Base-by-base conservation (phyloP, 495 filamentous ascomycete genomes). In the Pyronema domesticum region DNA sequence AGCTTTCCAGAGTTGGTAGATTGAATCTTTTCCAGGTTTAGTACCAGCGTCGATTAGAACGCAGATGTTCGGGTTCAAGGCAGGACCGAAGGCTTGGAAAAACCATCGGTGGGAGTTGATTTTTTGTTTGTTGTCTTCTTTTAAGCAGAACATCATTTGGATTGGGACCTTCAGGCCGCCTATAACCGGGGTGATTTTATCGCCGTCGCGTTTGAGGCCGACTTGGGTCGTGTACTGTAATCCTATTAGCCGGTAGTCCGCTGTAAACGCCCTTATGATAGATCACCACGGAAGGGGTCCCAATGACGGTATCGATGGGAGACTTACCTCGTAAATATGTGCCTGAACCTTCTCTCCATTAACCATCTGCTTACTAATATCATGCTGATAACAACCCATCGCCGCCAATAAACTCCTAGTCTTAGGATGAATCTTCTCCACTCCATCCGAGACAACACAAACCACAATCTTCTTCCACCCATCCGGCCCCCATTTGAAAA, bases 391-490 rank as follows among this genome's bases (percentile, higher is more conserved):
- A 53, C 94, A 74, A 70, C 91, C 91, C 61, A 98, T 76, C 39
- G 91, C 96, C 9, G 91, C 91, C 57, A 98, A 73, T 35, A 96
- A 79, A 68, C 95, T 89, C 36, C 96, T 72, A 10, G 82, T 86
- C 65, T 89, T 85, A 72, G 95, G 95, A 74, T 98, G 89, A 57
- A 85, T 91, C 66, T 94, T 89, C 56, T 95, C 89, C 63, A 95
- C 91, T 73, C 91, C 91, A 68, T 98, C 91, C 58, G 95, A 95
- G 47, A 98, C 87, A 55, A 96, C 71, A 65, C 83, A 88, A 39
- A 98, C 91, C 14, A 96, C 91, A 65, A 98, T 96, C 74, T 98
- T 98, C 68, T 98, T 93, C 91, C 91, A 98, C 30, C 91, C 91
- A 33, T 93, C 87, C 36, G 89, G 89, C 61, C 91, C 91, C 71